Percentiles rank a stretch among this genome's conserved stretches.
Conservation (phyloP, 371 early-diverging fungal species). For the Mortierella sp. region DNA sequence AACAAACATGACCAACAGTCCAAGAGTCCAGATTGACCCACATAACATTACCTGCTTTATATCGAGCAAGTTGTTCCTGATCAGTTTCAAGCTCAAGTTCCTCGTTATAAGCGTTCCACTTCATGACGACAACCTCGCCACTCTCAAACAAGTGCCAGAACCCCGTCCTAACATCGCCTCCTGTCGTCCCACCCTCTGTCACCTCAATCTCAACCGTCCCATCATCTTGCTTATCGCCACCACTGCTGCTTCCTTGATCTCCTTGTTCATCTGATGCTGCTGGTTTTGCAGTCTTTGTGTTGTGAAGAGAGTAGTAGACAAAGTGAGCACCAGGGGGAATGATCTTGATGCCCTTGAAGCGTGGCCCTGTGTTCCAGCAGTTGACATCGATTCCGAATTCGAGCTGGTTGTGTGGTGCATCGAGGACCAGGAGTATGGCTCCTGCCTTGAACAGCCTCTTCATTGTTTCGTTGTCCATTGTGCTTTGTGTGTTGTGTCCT, state of each 20-base stretch:
- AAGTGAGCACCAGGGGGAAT: conserved; percentile 97
- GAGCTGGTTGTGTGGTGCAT: conserved; percentile 78
- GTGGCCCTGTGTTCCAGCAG: conserved; percentile 92
- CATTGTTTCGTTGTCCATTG: conserved; percentile 87
- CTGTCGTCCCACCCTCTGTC: conserved; percentile 42
- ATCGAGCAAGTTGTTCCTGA: conserved; percentile 62
- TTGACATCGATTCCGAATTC: conserved; percentile 95
- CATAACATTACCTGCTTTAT: conserved; percentile 51
- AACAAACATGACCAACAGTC: too few species aligned
- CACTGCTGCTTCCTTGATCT: too few species aligned
- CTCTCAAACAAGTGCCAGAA: conserved; percentile 56
- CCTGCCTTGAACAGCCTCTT: conserved; percentile 82
- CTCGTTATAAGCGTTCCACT: conserved; percentile 59
- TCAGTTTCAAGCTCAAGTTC: conserved; percentile 56
- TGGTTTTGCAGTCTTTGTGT: conserved; percentile 32
- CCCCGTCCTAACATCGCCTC: conserved; percentile 49
- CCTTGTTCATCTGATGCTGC: background rate
- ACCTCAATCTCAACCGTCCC: conserved; percentile 43
- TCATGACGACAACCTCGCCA: conserved; percentile 58
- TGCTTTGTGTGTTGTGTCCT: background rate
- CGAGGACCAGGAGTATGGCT: conserved; percentile 84
- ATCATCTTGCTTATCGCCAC: background rate
- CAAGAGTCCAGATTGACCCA: background rate
- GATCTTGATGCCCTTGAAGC: conserved; percentile 93
- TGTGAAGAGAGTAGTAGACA: conserved; percentile 75